Evolutionary conservation across 176 grass and related monocot species (phyloP).

Genomic region (Alopecurus myosuroides): DNA sequence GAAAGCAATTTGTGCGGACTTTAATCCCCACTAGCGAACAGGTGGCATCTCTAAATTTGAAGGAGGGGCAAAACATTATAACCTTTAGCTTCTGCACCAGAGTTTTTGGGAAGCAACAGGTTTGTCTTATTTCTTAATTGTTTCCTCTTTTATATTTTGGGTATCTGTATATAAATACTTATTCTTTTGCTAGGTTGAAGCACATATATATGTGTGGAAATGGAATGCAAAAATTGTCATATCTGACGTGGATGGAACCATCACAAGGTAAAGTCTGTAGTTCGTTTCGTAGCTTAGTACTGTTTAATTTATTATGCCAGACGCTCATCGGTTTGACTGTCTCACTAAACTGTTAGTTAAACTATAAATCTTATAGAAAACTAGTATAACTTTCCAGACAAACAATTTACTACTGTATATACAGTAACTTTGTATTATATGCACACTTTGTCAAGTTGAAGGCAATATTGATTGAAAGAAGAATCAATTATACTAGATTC

Average conservation of each 20-base stretch:
- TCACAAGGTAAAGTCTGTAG: constrained; percentile 72
- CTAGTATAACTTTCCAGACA: neutral
- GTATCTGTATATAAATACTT: constrained; percentile 23
- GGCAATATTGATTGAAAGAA: neutral
- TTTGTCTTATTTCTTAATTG: constrained; percentile 30
- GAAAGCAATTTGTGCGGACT: constrained; percentile 89
- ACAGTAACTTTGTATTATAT: neutral
- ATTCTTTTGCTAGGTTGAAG: constrained; percentile 77
- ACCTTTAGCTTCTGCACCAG: constrained; percentile 91
- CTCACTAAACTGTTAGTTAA: constrained; percentile 1
- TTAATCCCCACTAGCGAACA: constrained; percentile 97
- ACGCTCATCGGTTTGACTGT: neutral
- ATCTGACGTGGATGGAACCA: constrained; percentile 99
- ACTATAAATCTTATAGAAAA: neutral
- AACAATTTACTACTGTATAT: neutral
- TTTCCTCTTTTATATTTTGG: constrained; percentile 12
- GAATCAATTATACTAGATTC: neutral
- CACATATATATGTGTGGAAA: constrained; percentile 97
- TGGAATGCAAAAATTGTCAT: constrained; percentile 99
- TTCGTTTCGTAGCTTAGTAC: neutral
- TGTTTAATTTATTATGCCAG: neutral
- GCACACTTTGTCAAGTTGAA: neutral
- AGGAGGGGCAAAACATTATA: constrained; percentile 91
- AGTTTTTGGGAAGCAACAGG: constrained; percentile 95
- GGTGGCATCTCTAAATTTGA: constrained; percentile 88